Percentiles rank a stretch among this genome's conserved stretches.
Evolutionary conservation across 768 basidiomycete genomes (phyloP).

Genomic region (Cystobasidiopsis lactophilus): DNA sequence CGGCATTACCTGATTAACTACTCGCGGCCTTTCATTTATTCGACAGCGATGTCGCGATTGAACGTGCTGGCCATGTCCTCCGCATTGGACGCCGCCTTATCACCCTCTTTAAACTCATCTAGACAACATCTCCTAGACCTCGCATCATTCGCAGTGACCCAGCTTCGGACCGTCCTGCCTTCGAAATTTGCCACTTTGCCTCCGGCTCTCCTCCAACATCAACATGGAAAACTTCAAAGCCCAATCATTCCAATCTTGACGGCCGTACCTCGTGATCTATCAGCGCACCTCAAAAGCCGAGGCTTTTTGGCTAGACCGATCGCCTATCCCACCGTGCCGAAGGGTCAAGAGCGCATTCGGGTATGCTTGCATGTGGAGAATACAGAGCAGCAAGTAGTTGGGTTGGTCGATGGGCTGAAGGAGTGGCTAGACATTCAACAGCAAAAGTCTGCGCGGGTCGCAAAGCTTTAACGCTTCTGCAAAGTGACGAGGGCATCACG

Average conservation of each 20-base stretch:
- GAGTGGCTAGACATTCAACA: conserved; percentile 19
- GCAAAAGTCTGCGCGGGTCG: too few relatives aligned
- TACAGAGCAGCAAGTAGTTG: conserved; percentile 38
- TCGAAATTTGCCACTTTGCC: conserved; percentile 13
- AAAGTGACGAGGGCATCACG: too few relatives aligned
- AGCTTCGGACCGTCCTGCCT: conserved; percentile 22
- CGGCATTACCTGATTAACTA: conserved; percentile 78
- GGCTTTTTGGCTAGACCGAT: conserved; percentile 27
- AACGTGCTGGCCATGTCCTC: conserved; percentile 54
- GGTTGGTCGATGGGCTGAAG: conserved; percentile 32
- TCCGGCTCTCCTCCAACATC: too few relatives aligned
- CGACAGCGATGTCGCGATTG: conserved; percentile 56
- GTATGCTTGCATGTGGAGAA: conserved; percentile 75
- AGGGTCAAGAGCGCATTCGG: conserved; percentile 58
- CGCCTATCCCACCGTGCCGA: conserved; percentile 59
- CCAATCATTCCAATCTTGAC: conserved; percentile 77
- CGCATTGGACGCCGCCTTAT: conserved; percentile 54
- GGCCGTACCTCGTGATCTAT: conserved; percentile 48
- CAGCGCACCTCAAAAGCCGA: conserved; percentile 34
- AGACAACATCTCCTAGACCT: conserved; percentile 4
- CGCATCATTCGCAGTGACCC: conserved; percentile 2
- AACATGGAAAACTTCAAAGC: conserved; percentile 29
- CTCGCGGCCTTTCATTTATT: conserved; percentile 74
- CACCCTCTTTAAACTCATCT: conserved; percentile 33
- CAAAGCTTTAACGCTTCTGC: too few relatives aligned